phyloP scores from a whole-genome alignment of 2,329 filamentous ascomycete genomes.

The Penicillium expansum region DNA sequence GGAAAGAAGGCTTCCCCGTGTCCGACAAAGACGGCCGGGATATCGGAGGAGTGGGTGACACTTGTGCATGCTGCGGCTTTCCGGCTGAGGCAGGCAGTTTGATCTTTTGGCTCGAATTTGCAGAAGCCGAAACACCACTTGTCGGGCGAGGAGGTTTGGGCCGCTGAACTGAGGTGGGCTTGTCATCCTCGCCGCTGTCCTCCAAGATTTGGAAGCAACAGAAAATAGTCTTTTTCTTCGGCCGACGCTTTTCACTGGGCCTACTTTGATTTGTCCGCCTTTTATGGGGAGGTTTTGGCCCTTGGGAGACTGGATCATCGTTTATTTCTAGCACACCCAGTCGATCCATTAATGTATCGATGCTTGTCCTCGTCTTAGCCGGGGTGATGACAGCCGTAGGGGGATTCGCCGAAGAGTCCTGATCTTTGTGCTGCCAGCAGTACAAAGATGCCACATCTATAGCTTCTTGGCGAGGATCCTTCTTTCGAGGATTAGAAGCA shows the following conservation, averaged over 20 bases:
- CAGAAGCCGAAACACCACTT: constrained; percentile 5
- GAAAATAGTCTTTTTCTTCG: constrained; percentile 23
- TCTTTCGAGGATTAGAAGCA: constrained; percentile 26
- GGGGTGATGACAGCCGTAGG: constrained; percentile 31
- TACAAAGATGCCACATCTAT: constrained; percentile 54
- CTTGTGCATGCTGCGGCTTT: constrained; percentile 6
- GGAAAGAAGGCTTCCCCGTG: constrained; percentile 23
- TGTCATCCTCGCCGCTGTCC: constrained; percentile 28
- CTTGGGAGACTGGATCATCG: constrained; percentile 14
- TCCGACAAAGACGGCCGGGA: constrained; percentile 14
- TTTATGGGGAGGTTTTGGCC: constrained; percentile 6
- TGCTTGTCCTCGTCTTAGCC: constrained; percentile 67
- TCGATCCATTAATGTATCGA: constrained; percentile 81
- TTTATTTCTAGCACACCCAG: constrained; percentile 71
- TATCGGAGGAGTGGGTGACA: constrained; percentile 11
- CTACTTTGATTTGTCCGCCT: constrained; percentile 10
- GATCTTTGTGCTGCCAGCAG: constrained; percentile 95
- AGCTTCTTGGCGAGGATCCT: constrained; percentile 21
- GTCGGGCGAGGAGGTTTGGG: constrained; percentile 10
- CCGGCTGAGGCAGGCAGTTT: constrained; percentile 1
- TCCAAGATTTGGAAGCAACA: constrained; percentile 36
- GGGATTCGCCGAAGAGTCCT: constrained; percentile 52
- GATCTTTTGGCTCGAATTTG: constrained; percentile 6
- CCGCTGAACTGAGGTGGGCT: constrained; percentile 22
- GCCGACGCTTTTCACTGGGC: constrained; percentile 15